These are phyloP conservation scores for Alloascoidea africana DNA, from an alignment of 805 yeast species.

Conservation along the genomic window DNA sequence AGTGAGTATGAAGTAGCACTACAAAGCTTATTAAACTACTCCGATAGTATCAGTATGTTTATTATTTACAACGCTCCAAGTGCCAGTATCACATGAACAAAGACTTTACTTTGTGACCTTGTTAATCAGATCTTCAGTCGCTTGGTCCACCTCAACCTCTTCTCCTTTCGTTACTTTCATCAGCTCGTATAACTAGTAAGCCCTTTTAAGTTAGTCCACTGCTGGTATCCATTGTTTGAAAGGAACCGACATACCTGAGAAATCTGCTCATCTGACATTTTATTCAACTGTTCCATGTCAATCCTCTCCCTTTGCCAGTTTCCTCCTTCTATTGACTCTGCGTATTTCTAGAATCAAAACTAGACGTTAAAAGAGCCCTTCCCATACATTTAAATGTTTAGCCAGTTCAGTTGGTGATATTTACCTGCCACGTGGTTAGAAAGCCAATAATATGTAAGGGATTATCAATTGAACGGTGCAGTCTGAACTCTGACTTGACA, in stretches of 20 bases:
- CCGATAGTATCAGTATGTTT: no score
- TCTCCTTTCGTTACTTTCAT: slow-evolving; percentile 25
- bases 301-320: slow-evolving; percentile 51
- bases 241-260: slow-evolving; percentile 33
- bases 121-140: not conserved
- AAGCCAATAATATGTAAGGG: slow-evolving; percentile 93
- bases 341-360: slow-evolving; percentile 15
- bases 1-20: no score
- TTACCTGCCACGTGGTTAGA: slow-evolving; percentile 88
- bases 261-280: slow-evolving; percentile 84
- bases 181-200: slow-evolving; percentile 21
- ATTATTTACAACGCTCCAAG: no score
- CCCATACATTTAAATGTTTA: slow-evolving; percentile 28
- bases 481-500: slow-evolving; percentile 78
- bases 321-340: slow-evolving; percentile 25
- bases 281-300: slow-evolving; percentile 50
- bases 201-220: not conserved
- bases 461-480: slow-evolving; percentile 69
- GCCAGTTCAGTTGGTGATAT: slow-evolving; percentile 39
- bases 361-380: slow-evolving; percentile 22
- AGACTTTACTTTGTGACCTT: not conserved
- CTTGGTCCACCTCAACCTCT: slow-evolving; percentile 13
- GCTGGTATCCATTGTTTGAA: not conserved
- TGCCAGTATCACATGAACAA: no score
- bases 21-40: no score